Evolutionary conservation across 495 filamentous ascomycete species (phyloP), one percentile per base, ranked within the genome.

Genomic region (Trichodelitschia bisporula): DNA sequence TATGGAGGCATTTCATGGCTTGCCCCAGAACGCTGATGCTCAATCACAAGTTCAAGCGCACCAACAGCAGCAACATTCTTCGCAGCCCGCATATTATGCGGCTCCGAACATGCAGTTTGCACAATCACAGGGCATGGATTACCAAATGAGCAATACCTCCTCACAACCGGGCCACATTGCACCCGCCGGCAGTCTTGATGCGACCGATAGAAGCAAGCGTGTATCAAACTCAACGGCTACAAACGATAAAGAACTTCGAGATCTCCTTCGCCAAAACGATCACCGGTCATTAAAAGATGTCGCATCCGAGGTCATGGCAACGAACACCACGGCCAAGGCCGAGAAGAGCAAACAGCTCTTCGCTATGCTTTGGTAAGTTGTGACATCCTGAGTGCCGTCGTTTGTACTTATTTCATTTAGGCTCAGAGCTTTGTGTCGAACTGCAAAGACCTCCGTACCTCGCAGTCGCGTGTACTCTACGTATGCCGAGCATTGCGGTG

Each of bases 321-420:
- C 72, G 32, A 67, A 77, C 37, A 59, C 72, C 45, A 72, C 71
- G 20, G 75, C 78, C 10, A 79, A 80, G 46, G 77, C 84, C 4
- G 86, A 97, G 48, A 75, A 89, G 47, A 77, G 82, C 25, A 83
- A 91, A 36, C 86, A 97, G 56, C 70, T 97, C 15, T 93, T 93
- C 48, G 86, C 86, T 10, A 90, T 97, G 77, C 68, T 90, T 34
- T 97, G 86, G 86, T 93, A 66, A 38, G 61, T 47, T 15, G 3
- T 6, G 20, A 18, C 29, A 19, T 19, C 4, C 15, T 9, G 6
- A 31, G 17, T 31, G 9, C 18, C 26, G 21, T n/a, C 21, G 21
- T 24, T 29, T 29, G 6, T 5, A 15, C 26, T 11, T n/a, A 17
- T 30, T 21, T 21, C 10, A n/a, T 24, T 6, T 45, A 92, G 84